Evolutionary conservation across 2,329 filamentous ascomycete species (phyloP).

Genomic region (Didymella lethalis): DNA sequence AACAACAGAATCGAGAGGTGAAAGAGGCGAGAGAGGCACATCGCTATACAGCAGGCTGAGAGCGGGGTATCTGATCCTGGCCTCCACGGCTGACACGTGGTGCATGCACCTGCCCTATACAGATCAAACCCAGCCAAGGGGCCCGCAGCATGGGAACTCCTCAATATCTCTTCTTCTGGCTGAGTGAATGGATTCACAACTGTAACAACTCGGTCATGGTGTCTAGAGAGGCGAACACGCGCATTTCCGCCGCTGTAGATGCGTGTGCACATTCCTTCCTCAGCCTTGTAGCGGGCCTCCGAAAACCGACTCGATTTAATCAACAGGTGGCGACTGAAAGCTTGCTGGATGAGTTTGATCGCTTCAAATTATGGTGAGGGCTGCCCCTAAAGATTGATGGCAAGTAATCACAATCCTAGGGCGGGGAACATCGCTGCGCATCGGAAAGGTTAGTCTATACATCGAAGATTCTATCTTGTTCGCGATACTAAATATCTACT

Average conservation of each 20-base stretch:
- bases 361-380: slow-evolving; percentile 12
- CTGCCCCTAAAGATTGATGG: no score
- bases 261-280: slow-evolving; percentile 9
- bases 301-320: neutral
- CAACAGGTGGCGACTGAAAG: neutral
- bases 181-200: no score
- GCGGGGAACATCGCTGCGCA: slow-evolving; percentile 12
- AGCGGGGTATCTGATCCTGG: neutral
- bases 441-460: neutral
- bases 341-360: slow-evolving; percentile 10
- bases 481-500: neutral
- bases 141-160: no score
- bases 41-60: neutral
- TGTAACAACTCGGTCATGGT: neutral
- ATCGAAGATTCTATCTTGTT: no score
- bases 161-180: no score
- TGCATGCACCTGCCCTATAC: neutral
- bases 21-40: neutral
- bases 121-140: no score
- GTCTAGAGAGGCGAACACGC: neutral
- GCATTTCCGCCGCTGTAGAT: slow-evolving; percentile 8
- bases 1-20: neutral
- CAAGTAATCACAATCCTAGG: neutral
- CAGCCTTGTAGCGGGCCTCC: slow-evolving; percentile 6
- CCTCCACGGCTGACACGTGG: slow-evolving; percentile 20